Evolutionary conservation across 2,329 filamentous ascomycete species (phyloP), one percentile per base, ranked within the genome.

Genomic region (Xylaria sp.): DNA sequence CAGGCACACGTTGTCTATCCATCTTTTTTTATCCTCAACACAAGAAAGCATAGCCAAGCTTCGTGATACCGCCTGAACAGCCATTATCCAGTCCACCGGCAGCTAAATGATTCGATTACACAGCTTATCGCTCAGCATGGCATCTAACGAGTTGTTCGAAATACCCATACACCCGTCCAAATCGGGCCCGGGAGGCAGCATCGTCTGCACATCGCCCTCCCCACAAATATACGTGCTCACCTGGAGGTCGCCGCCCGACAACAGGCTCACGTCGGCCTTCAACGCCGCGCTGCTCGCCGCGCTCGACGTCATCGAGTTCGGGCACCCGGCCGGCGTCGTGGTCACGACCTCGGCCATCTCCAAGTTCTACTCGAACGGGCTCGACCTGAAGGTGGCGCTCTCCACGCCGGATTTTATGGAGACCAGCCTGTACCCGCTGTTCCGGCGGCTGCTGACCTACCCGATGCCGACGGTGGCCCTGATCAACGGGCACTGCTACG

Each of bases 391-490:
- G 38, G 82, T 89, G 67, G 87, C 85, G n/a, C 66, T 78, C 29
- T 71, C 73, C 24, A 83, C 82, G 0, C 78, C 83, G 1, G 78
- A 78, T 2, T 93, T 89, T 76, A 84, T 85, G 64, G 73, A 82
- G 1, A 70, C 78, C 11, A 76, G 78, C 46, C 72, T 92, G 9
- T 92, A 86, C 72, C 76, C 76, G 13, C 70, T 92, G 1, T 92
- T 86, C 76, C 75, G 77, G 39, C 78, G 88, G 5, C 73, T 92
- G 24, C 67, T 89, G 56, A 87, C 84, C 71, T 93, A 86, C 67
- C 89, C 90, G 13, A 91, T 92, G 89, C 90, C 90, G 20, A 94
- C 90, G 2, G 73, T 94, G 45, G 87, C 89, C n/a, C 77, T 92
- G 7, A 67, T 93, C 50, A 91, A 91, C 64, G 90, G 90, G 19